Conservation (phyloP, 2,329 filamentous ascomycete genomes). For the Intubia oerlemansii region DNA sequence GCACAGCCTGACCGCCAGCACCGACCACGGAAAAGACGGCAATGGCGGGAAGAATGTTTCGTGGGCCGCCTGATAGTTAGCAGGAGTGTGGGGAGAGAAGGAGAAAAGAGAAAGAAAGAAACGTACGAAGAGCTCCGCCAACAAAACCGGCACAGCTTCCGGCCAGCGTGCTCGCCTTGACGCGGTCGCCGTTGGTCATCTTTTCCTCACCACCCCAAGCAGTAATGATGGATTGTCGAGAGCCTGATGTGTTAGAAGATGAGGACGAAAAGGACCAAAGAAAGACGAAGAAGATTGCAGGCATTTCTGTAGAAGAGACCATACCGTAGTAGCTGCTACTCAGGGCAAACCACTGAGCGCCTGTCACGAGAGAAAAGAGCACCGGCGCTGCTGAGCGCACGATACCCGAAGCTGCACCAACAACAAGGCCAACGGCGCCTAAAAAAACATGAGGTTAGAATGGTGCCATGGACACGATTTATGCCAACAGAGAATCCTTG, state of each 20-base stretch:
- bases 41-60: constrained; percentile 28
- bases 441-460: no score
- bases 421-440: constrained; percentile 40
- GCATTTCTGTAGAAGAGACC: no score
- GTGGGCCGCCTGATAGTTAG: constrained; percentile 22
- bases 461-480: no score
- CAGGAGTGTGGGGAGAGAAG: neutral
- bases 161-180: constrained; percentile 46
- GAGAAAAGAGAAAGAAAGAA: no score
- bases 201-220: constrained; percentile 27
- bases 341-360: constrained; percentile 63
- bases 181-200: constrained; percentile 34
- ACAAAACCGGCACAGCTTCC: constrained; percentile 47
- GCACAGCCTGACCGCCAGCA: constrained; percentile 12
- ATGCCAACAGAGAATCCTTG: no score
- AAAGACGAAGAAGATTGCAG: no score
- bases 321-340: constrained; percentile 58
- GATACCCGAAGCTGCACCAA: constrained; percentile 51
- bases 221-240: no score
- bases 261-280: neutral
- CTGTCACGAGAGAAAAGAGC: constrained; percentile 50
- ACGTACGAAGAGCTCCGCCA: constrained; percentile 32
- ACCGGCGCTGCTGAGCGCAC: constrained; percentile 43
- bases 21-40: constrained; percentile 22
- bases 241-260: neutral